A percentile compares a stretch with the other conserved stretches of the same genome.
phyloP scores from a whole-genome alignment of 225 moss, liverwort and hornwort species.

The Marchantia polymorpha region DNA sequence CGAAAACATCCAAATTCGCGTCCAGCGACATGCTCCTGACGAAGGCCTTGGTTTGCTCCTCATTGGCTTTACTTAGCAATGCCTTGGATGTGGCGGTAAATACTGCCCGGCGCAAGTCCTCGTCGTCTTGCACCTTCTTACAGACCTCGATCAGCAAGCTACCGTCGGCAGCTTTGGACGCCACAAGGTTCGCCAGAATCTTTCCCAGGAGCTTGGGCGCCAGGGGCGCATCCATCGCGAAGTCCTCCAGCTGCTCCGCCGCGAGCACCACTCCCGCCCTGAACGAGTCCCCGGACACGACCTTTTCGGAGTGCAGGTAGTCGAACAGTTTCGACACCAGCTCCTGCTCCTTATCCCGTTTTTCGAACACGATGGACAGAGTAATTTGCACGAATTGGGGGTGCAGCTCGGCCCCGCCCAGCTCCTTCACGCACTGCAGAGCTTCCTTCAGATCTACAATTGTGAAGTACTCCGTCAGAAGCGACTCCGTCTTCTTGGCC shows the following conservation, averaged over 20 bases:
- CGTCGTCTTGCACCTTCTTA: slow-evolving; percentile 53
- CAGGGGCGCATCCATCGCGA: slow-evolving; percentile 73
- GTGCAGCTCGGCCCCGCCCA: slow-evolving; percentile 54
- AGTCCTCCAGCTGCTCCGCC: slow-evolving; percentile 66
- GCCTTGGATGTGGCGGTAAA: slow-evolving; percentile 42
- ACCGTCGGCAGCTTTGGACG: slow-evolving; percentile 50
- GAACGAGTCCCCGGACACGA: slow-evolving; percentile 53
- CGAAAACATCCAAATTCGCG: slow-evolving; percentile 35
- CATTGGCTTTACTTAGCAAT: slow-evolving; percentile 27
- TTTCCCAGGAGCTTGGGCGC: slow-evolving; percentile 68
- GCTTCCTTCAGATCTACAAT: slow-evolving; percentile 70
- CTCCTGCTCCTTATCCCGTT: slow-evolving; percentile 59
- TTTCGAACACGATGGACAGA: slow-evolving; percentile 54
- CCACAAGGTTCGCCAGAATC: slow-evolving; percentile 52
- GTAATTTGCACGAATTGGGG: slow-evolving; percentile 66
- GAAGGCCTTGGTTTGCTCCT: slow-evolving; percentile 32
- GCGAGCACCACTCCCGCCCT: slow-evolving; percentile 58
- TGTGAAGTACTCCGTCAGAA: slow-evolving; percentile 70
- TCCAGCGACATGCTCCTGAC: slow-evolving; percentile 37
- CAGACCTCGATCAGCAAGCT: slow-evolving; percentile 46
- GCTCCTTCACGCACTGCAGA: slow-evolving; percentile 66
- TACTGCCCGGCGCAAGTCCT: slow-evolving; percentile 47
- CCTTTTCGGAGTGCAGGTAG: slow-evolving; percentile 56
- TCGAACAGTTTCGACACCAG: slow-evolving; percentile 64
- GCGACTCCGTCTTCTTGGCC: slow-evolving; percentile 61